Evolutionary conservation across 139 green algal genomes (phyloP), one percentile per base, ranked within the genome.

Genomic region (Eudorina sp.): DNA sequence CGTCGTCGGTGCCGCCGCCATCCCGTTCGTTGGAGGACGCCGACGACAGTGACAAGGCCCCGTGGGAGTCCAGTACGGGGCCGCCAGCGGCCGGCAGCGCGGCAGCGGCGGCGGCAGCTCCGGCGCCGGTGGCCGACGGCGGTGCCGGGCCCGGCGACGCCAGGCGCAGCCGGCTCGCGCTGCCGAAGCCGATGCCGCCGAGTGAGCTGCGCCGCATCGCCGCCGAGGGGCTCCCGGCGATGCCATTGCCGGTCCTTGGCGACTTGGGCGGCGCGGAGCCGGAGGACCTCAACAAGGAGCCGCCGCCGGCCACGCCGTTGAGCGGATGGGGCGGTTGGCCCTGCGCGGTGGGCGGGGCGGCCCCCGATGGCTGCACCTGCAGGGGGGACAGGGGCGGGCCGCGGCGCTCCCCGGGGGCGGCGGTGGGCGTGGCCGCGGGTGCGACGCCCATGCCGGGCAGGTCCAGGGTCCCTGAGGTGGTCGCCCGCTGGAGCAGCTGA

Each of bases 401-500:
- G 31, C 68, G 36, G 34, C 68, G 36, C 40, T 53, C 70, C n/a
- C n/a, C n/a, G n/a, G n/a, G 14, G 18, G 18, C 18, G 40, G 70
- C 14, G 27, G 25, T 55, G 40, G 36, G 68, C 1, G 40, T 1
- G 8, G 70, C 25, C 4, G 25, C 1, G 41, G 70, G 70, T 55
- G 38, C 36, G n/a, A n/a, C n/a, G n/a, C n/a, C n/a, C n/a, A n/a
- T n/a, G n/a, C n/a, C n/a, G 13, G 70, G 41, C 6, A 79, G 14
- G 40, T 79, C 40, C 25, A 79, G 70, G 1, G 40, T 53, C 7
- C 70, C 70, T 18, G 70, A 58, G 70, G 41, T 79, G 7, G 70
- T 79, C 25, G 40, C 27, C 40, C 70, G 70, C 43, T 79, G 70
- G 70, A 79, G 70, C 40, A 79, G 40, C 14, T 79, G 70, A 8